Conservation (phyloP, 768 basidiomycete genomes). For the Pisolithus microcarpus region DNA sequence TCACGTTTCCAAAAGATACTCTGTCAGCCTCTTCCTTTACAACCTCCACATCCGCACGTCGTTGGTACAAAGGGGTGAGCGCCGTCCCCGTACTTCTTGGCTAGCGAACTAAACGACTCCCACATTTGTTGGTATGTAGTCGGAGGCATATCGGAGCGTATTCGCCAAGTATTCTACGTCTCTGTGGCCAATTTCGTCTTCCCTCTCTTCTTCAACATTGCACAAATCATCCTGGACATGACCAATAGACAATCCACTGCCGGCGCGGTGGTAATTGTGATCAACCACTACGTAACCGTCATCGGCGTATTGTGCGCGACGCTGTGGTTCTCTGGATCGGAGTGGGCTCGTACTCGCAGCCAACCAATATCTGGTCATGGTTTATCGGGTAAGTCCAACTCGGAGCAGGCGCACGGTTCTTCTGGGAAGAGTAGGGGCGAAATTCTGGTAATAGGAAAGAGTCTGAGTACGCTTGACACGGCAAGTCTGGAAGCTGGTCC, state of each 20-base stretch:
- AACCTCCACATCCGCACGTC: slow-evolving; percentile 11
- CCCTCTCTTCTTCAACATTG: slow-evolving; percentile 29
- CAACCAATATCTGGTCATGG: background rate
- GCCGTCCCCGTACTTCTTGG: background rate
- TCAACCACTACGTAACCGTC: slow-evolving; percentile 25
- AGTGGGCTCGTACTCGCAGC: slow-evolving; percentile 1
- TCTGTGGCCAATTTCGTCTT: slow-evolving; percentile 33
- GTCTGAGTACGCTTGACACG: background rate
- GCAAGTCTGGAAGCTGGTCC: background rate
- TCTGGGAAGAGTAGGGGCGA: background rate
- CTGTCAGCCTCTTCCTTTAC: slow-evolving; percentile 23
- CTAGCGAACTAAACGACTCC: background rate
- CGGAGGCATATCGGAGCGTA: slow-evolving; percentile 17
- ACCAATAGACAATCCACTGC: background rate
- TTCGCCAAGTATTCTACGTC: slow-evolving; percentile 30
- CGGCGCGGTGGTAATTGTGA: slow-evolving; percentile 4
- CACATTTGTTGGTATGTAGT: background rate
- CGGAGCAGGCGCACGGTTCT: background rate
- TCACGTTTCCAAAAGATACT: slow-evolving; percentile 12
- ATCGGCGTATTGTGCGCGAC: slow-evolving; percentile 33
- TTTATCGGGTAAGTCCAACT: background rate
- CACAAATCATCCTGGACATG: slow-evolving; percentile 22
- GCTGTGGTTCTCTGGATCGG: slow-evolving; percentile 18
- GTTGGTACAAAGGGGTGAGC: background rate
- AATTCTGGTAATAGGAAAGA: background rate